phyloP scores from a whole-genome alignment of 495 filamentous ascomycete genomes.

The Cercophora newfieldiana region DNA sequence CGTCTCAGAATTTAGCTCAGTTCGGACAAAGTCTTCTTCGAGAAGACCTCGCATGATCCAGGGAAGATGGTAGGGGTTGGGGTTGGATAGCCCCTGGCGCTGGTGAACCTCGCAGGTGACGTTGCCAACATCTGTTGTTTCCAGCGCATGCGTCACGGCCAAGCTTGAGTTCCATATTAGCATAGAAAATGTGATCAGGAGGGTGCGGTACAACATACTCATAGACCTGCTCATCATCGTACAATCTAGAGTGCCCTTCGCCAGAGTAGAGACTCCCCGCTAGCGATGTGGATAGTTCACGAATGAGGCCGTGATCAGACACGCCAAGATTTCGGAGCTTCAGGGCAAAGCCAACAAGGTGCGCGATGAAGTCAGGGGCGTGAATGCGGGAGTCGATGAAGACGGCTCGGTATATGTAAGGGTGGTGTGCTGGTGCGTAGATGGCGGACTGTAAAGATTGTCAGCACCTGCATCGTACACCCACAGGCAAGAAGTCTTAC shows the following conservation, averaged over 20 bases:
- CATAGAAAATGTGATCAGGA: not conserved
- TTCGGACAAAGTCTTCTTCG: slow-evolving; percentile 88
- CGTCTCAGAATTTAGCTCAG: slow-evolving; percentile 72
- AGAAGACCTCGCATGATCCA: slow-evolving; percentile 92
- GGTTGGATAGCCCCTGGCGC: slow-evolving; percentile 51
- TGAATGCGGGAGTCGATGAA: slow-evolving; percentile 94
- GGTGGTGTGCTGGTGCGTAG: slow-evolving; percentile 79
- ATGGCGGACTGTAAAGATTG: slow-evolving; percentile 66
- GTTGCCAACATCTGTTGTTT: slow-evolving; percentile 67
- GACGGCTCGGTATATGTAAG: slow-evolving; percentile 88
- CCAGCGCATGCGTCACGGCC: slow-evolving; percentile 79
- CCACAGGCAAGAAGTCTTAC: slow-evolving; percentile 43
- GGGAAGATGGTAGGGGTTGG: slow-evolving; percentile 83
- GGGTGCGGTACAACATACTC: slow-evolving; percentile 51
- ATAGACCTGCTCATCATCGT: slow-evolving; percentile 89
- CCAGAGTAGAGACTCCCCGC: slow-evolving; percentile 89
- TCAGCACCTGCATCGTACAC: slow-evolving; percentile 16
- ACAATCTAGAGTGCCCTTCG: slow-evolving; percentile 90
- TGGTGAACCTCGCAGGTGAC: slow-evolving; percentile 47
- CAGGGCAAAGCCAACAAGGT: slow-evolving; percentile 88
- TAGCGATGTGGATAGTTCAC: slow-evolving; percentile 83
- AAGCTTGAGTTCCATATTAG: slow-evolving; percentile 50
- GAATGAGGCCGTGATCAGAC: slow-evolving; percentile 87
- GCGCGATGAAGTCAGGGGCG: slow-evolving; percentile 88
- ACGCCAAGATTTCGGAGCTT: slow-evolving; percentile 92